Evolutionary conservation across 805 yeast species (phyloP), one percentile per base, ranked within the genome.

Genomic region (Yamadazyma ubonensis): DNA sequence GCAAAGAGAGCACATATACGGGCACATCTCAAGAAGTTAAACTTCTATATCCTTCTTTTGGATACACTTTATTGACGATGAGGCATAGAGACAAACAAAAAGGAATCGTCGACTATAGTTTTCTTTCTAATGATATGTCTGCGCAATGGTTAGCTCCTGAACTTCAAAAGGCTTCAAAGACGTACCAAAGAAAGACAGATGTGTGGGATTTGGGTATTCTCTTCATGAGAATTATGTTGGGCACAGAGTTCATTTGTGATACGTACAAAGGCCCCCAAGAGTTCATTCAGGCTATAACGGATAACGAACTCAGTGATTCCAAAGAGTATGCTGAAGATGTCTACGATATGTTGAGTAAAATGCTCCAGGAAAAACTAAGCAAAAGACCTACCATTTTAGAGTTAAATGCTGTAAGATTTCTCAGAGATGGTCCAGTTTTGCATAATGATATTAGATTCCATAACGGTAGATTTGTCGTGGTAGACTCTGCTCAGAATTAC

Each of bases 191-290:
- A 26, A 86, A 88, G 58, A 81, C 96, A 0, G 99, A 93, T 65
- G 83, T 93, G 7, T 93, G 98, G 98, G 86, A 86, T 54, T 63
- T 89, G 28, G 99, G 97, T 6, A 86, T 86, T 0, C 58, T 85
- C 5, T 82, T 91, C 49, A 42, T 62, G 42, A 49, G 66, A 19
- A 51, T 69, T 3, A 67, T 69, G 71, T 41, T 66, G 8, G 61
- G 59, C 27, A 71, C 81, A 12, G 79, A 84, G 46, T 66, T 82
- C 57, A 69, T 86, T 3, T 67, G 74, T 31, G 63, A 70, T 2
- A 20, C 12, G 8, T 80, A 77, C 33, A 66, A 74, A 1, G 63
- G 77, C 0, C 70, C 76, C 8, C 76, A 73, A 17, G 61, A 54
- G 7, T 67, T 69, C 35, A 43, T 52, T 33, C 50, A 45, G 6